phyloP scores from a whole-genome alignment of 768 basidiomycete species.

The Lactifluus hygrophoroides region DNA sequence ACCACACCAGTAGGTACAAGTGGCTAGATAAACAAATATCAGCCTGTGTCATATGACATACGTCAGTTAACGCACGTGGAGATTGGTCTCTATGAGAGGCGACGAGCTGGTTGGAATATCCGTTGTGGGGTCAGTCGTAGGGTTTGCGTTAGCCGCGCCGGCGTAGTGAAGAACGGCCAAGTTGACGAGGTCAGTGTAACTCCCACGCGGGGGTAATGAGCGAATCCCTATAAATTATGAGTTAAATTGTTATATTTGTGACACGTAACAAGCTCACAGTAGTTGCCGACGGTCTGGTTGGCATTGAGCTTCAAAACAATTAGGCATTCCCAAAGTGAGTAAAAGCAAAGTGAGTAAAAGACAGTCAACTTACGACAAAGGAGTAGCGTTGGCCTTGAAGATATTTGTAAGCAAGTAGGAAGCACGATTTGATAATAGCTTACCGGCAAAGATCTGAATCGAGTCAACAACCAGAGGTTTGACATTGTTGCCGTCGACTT shows the following conservation, averaged over 20 bases:
- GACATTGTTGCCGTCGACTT: constrained; percentile 20
- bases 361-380: constrained; percentile 9
- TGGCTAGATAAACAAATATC: not conserved
- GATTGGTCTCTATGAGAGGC: constrained; percentile 8
- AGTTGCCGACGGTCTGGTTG: constrained; percentile 2
- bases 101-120: not conserved
- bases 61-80: constrained; percentile 4
- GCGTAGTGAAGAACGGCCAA: constrained; percentile 21
- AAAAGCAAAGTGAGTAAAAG: not conserved
- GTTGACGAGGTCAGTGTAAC: not conserved
- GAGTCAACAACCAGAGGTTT: constrained; percentile 19
- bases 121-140: constrained; percentile 5
- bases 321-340: not conserved
- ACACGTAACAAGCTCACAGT: not conserved
- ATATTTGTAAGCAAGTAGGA: not conserved
- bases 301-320: constrained; percentile 5
- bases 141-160: constrained; percentile 16
- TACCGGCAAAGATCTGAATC: constrained; percentile 18
- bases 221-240: constrained; percentile 4
- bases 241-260: not conserved
- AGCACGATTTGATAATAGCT: not conserved
- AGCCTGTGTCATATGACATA: not conserved
- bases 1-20: constrained; percentile 1
- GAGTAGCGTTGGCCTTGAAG: constrained; percentile 21
- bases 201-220: not conserved